Base-by-base conservation (phyloP, 2,329 filamentous ascomycete species). In the Aureobasidium subglaciale region DNA sequence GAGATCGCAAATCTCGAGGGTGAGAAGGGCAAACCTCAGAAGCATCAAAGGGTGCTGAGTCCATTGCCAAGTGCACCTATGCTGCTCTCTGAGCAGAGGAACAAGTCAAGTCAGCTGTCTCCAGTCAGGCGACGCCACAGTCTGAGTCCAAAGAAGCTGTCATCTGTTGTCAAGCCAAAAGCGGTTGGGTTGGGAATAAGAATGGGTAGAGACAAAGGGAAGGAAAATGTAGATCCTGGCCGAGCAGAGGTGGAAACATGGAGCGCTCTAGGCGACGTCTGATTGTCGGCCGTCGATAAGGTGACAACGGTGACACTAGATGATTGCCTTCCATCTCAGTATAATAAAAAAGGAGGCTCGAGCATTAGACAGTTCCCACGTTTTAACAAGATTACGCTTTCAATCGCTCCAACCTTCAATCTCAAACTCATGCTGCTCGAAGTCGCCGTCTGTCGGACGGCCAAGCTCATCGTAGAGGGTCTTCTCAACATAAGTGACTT, bases 401-500 rank as follows among this genome's bases (percentile, higher is more conserved):
- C 43, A 56, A 13, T 55, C 67, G 10, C 58, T 56, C 66, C 67
- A 69, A 3, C 61, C 73, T 56, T 79, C 74, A 48, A 81, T 75
- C 34, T 73, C 63, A 58, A 78, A 80, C 41, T 74, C 71, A 57
- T 75, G 75, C 62, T 83, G 79, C 1, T 75, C 73, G 56, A 77
- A 62, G 1, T 73, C 74, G 18, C 68, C 64, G 2, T 72, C 68
- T 10, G 81, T 68, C 2, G 74, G 69, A 32, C 71, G 70, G 3
- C 75, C 80, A 42, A 78, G 65, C 11, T 73, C 68, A 62, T 83
- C 80, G 63, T 76, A 84, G 18, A 86, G 65, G 16, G 82, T 84
- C 56, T 82, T 72, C 66, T 86, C 83, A 30, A 84, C 73, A 62
- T 81, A 86, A n/a, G 75, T 79, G 32, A 83, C 75, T 53, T 75